Base-by-base conservation (phyloP, 495 filamentous ascomycete genomes). In the Aspergillus taichungensis region DNA sequence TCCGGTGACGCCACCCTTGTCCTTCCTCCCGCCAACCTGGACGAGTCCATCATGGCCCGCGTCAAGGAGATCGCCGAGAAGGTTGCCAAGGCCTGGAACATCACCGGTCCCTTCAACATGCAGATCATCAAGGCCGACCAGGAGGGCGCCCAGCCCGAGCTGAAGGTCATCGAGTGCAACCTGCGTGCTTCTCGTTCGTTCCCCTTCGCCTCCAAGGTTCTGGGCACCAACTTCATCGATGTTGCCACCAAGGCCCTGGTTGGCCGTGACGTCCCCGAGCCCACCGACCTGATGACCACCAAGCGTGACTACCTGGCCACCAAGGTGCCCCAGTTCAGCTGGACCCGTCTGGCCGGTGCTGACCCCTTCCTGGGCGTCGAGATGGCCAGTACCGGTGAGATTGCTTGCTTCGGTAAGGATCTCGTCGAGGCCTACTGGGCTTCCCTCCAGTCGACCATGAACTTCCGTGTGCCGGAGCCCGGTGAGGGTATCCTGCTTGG, bases 141-240 rank as follows among this genome's bases (percentile, higher is more conserved):
- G 50, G 82, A 83, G 45, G 83, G 81, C 39, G 82, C 78, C 27
- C 78, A 85, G 52, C 79, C 84, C 13, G 65, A 72, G 40, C 78
- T 97, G 39, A 97, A 97, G 74, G 91, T 96, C 55, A 97, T 97
- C 52, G 91, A 97, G 71, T 97, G 91, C 75, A 97, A 97, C 63
- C 84, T 97, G 50, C 92, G 91, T 54, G 92, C 92, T 35, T 97
- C 91, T 37, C 88, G 91, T 33, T 96, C 91, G 3, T 96, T 97
- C 80, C 92, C 92, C 56, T 97, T 97, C 64, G 86, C 88, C 60
- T 88, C 83, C 77, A 97, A 98, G 72, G 92, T 96, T 27, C 78
- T 98, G 40, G 92, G 92, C 46, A 86, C 80, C 50, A 96, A 98
- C 77, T 96, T 98, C 76, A 90, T 97, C 51, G 91, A 98, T 50